Conservation (phyloP, 306 rosid species). For the Cyamopsis tetragonoloba region DNA sequence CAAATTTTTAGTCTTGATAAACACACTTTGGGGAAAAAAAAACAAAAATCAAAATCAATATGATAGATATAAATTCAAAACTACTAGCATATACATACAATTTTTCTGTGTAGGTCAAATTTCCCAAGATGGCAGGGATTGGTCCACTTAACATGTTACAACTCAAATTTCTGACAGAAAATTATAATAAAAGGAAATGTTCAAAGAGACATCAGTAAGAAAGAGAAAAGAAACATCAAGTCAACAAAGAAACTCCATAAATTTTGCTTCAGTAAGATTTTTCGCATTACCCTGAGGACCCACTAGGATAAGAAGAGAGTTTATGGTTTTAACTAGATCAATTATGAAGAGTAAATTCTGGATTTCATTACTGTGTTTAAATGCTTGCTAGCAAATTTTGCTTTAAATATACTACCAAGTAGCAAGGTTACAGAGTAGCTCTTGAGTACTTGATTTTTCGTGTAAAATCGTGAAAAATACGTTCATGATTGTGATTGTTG, state of each 20-base stretch:
- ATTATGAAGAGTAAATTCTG: neutral
- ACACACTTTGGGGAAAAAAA: neutral
- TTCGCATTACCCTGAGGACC: neutral
- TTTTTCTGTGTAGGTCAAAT: conserved; percentile 76
- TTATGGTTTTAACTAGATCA: neutral
- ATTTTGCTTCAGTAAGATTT: conserved; percentile 4
- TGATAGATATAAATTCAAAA: neutral
- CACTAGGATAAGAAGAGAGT: neutral
- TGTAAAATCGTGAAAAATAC: neutral
- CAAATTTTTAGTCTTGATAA: neutral
- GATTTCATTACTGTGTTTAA: neutral
- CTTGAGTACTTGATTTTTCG: neutral
- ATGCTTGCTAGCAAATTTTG: neutral
- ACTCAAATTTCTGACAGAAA: conserved; percentile 62
- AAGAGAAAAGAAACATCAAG: neutral
- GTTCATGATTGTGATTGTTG: neutral
- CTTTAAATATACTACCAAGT: neutral
- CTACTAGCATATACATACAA: conserved; percentile 43
- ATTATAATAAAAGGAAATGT: neutral
- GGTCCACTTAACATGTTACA: conserved; percentile 63
- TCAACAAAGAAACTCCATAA: neutral
- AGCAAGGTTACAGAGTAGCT: neutral
- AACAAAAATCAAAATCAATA: neutral
- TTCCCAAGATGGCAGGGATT: conserved; percentile 76
- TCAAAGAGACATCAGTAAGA: neutral